These are phyloP conservation scores for Stereum hirsutum DNA, from an alignment of 1,284 basidiomycete species.

Conservation along the genomic window DNA sequence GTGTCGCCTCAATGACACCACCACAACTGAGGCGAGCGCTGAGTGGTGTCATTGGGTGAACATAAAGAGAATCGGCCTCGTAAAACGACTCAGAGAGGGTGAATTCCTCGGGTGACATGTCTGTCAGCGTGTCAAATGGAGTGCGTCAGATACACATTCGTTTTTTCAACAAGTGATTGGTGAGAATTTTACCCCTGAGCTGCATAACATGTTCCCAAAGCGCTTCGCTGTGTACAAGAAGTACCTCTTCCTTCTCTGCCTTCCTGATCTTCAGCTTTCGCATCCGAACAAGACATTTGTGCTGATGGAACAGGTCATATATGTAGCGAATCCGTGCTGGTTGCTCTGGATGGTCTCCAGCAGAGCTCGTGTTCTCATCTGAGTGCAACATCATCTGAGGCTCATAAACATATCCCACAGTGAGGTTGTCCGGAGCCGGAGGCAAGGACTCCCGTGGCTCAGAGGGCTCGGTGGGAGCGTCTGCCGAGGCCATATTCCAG, in stretches of 20 bases:
- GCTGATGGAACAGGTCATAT: slow-evolving; percentile 52
- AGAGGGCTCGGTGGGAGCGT: too few species aligned
- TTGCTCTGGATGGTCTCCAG: slow-evolving; percentile 74
- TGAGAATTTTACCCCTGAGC: slow-evolving; percentile 52
- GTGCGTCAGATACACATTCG: slow-evolving; percentile 1
- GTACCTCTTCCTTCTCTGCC: slow-evolving; percentile 70
- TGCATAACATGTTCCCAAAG: slow-evolving; percentile 88
- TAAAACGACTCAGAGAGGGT: slow-evolving; percentile 72
- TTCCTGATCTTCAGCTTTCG: slow-evolving; percentile 68
- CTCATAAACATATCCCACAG: slow-evolving; percentile 83
- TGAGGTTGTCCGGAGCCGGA: slow-evolving; percentile 6
- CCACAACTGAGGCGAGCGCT: slow-evolving; percentile 89
- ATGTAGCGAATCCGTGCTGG: slow-evolving; percentile 84
- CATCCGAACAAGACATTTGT: slow-evolving; percentile 68
- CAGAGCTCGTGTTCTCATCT: slow-evolving; percentile 40
- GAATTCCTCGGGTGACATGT: slow-evolving; percentile 50
- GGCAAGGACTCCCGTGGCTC: too few species aligned
- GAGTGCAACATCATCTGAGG: slow-evolving; percentile 83
- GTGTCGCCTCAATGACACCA: slow-evolving; percentile 86
- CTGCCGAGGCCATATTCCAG: too few species aligned
- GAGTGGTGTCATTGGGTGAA: slow-evolving; percentile 78
- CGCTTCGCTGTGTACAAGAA: slow-evolving; percentile 83
- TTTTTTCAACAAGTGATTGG: slow-evolving; percentile 10
- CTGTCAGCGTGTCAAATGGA: slow-evolving; percentile 8
- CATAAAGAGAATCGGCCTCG: slow-evolving; percentile 86